Base-by-base conservation (phyloP, 2,329 filamentous ascomycete genomes). In the Ilyonectria mors-panacis region DNA sequence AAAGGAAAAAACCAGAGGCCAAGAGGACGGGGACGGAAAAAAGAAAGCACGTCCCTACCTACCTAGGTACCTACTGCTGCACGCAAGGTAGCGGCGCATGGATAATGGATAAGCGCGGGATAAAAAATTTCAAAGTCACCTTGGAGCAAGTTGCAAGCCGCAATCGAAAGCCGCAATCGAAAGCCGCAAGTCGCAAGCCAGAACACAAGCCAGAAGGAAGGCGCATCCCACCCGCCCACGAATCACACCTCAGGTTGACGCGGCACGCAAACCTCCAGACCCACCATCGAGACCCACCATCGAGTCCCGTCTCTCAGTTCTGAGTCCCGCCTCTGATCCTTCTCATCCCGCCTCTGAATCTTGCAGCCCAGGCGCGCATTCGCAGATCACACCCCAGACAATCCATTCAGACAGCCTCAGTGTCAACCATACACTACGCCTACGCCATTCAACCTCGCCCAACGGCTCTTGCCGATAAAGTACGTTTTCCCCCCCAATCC, bases 21-120 rank as follows among this genome's bases (percentile, higher is more conserved):
- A 57, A 56, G 37, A 45, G 55, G 50, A 45, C n/a, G 26, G 65
- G 55, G 66, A 72, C 68, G 68, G 68, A 65, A 70, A 66, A 44
- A 9, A 23, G 23, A 35, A 44, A 28, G 33, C 44, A 35, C 28
- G 17, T 30, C 5, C 48, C 28, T 19, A 19, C 48, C 28, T 19
- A 19, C 42, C 28, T 30, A 44, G 26, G 26, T 26, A 26, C 23
- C 26, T 26, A 26, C 26, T 26, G 26, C 23, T 51, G 44, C 50
- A 39, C 54, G 19, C 26, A 35, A 45, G n/a, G 50, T 33, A 42
- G 28, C 39, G 59, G 59, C 28, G 48, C 48, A 23, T 15, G 50
- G 59, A 54, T 50, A 33, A 35, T 59, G 23, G 28, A 44, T 37
- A 59, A 23, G 56, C 50, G 26, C 39, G 17, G 30, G 17, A 21